Evolutionary conservation across 768 basidiomycete species (phyloP).

Genomic region (Infundibulicybe gibba): DNA sequence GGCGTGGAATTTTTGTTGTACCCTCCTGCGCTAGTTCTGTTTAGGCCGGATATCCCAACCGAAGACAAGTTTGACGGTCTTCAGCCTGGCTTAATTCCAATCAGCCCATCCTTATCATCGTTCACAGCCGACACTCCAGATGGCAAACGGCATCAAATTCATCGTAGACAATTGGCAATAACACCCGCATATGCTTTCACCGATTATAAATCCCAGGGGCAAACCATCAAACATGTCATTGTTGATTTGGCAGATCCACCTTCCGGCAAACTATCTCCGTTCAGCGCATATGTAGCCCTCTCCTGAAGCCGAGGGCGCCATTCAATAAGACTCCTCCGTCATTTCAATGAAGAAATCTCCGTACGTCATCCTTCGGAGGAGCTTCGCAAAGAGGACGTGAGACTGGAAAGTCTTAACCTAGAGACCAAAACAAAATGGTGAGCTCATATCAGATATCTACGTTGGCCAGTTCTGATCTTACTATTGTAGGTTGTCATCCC

Average conservation of each 20-base stretch:
- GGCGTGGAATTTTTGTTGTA: background rate
- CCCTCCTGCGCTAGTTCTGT: too few species aligned
- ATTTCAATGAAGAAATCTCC: slow-evolving; percentile 21
- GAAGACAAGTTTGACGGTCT: slow-evolving; percentile 18
- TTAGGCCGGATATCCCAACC: too few species aligned
- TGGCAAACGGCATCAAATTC: slow-evolving; percentile 1
- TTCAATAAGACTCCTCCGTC: slow-evolving; percentile 24
- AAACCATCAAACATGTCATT: slow-evolving; percentile 28
- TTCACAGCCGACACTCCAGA: slow-evolving; percentile 1
- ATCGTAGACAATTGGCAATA: slow-evolving; percentile 23
- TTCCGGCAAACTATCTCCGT: slow-evolving; percentile 16
- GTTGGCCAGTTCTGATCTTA: too few species aligned
- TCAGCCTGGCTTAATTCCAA: slow-evolving; percentile 17
- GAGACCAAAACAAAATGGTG: too few species aligned
- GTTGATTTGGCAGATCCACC: slow-evolving; percentile 31
- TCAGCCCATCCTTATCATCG: slow-evolving; percentile 8
- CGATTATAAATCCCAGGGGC: slow-evolving; percentile 36
- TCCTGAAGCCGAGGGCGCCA: slow-evolving; percentile 25
- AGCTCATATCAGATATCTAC: too few species aligned
- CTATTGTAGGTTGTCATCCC: too few species aligned
- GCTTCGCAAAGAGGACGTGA: slow-evolving; percentile 16
- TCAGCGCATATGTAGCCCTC: slow-evolving; percentile 29
- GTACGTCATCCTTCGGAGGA: slow-evolving; percentile 12
- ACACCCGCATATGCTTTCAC: slow-evolving; percentile 34
- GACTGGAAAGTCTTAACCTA: slow-evolving; percentile 4